Evolutionary conservation across 352 stramenopile genomes (phyloP).

Genomic region (Globisporangium cederbergense): DNA sequence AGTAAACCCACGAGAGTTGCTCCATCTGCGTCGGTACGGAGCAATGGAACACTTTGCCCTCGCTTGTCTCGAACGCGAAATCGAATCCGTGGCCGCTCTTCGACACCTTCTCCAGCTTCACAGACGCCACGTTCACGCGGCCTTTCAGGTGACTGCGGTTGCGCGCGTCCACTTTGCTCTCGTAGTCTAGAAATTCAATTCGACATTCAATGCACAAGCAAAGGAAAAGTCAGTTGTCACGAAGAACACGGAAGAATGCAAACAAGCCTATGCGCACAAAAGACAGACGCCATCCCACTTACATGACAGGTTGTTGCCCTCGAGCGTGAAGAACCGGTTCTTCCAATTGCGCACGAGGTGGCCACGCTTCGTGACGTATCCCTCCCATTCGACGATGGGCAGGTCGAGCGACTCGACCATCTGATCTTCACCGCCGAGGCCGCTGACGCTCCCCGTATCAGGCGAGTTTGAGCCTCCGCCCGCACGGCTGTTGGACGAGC

Average conservation of each 20-base stretch:
- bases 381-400: slow-evolving; percentile 87
- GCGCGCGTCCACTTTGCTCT: slow-evolving; percentile 86
- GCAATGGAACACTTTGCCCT: slow-evolving; percentile 85
- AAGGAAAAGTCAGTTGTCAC: background rate
- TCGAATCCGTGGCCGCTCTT: slow-evolving; percentile 81
- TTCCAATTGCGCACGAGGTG: slow-evolving; percentile 89
- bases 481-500: slow-evolving; percentile 39
- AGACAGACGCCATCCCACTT: slow-evolving; percentile 9
- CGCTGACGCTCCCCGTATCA: slow-evolving; percentile 2
- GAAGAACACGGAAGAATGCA: slow-evolving; percentile 5
- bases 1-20: slow-evolving; percentile 83
- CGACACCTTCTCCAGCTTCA: slow-evolving; percentile 74
- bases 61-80: slow-evolving; percentile 81
- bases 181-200: slow-evolving; percentile 50
- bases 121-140: slow-evolving; percentile 71
- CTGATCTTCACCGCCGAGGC: slow-evolving; percentile 40
- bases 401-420: slow-evolving; percentile 78
- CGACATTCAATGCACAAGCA: background rate
- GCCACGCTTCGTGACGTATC: slow-evolving; percentile 87
- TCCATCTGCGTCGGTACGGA: slow-evolving; percentile 77
- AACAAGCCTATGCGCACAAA: background rate
- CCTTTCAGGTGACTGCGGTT: slow-evolving; percentile 85
- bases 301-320: slow-evolving; percentile 85
- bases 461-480: slow-evolving; percentile 8
- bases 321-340: slow-evolving; percentile 83